Evolutionary conservation across 352 stramenopile species (phyloP).

Genomic region (Globisporangium polare): DNA sequence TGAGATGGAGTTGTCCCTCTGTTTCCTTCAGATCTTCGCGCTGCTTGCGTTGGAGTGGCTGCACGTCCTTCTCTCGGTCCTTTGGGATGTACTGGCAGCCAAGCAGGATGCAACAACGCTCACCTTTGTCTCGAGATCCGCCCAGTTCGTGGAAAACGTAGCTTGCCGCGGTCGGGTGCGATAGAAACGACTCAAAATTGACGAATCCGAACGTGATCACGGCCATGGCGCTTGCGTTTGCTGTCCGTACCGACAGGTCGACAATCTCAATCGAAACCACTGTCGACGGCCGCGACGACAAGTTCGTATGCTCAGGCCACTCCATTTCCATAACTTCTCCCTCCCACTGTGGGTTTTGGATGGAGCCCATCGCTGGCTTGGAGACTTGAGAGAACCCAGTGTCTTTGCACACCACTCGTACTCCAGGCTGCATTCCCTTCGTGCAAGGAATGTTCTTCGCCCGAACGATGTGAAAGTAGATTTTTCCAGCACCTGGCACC

Average conservation of each 20-base stretch:
- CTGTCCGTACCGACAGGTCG: constrained; percentile 32
- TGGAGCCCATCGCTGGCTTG: constrained; percentile 26
- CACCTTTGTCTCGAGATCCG: not conserved
- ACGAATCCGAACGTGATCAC: constrained; percentile 33
- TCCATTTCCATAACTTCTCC: constrained; percentile 23
- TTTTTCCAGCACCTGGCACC: constrained; percentile 12
- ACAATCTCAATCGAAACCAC: constrained; percentile 34
- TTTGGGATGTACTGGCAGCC: constrained; percentile 44
- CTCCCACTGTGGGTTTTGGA: constrained; percentile 28
- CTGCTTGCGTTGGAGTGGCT: constrained; percentile 6
- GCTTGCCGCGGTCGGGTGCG: constrained; percentile 27
- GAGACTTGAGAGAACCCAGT: constrained; percentile 21
- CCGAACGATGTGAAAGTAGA: constrained; percentile 33
- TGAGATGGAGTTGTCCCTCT: constrained; percentile 31
- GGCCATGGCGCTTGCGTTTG: constrained; percentile 27
- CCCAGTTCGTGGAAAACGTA: constrained; percentile 26
- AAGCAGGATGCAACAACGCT: constrained; percentile 24
- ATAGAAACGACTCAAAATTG: constrained; percentile 30
- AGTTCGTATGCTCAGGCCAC: constrained; percentile 9
- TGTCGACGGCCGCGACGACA: not conserved
- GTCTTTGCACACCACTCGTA: constrained; percentile 19
- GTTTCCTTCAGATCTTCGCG: constrained; percentile 3
- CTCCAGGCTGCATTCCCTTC: constrained; percentile 35
- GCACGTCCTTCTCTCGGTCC: constrained; percentile 12
- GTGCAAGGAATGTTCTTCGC: constrained; percentile 24